phyloP scores from a whole-genome alignment of 148 eudicot species.

The Chenopodium formosanum region DNA sequence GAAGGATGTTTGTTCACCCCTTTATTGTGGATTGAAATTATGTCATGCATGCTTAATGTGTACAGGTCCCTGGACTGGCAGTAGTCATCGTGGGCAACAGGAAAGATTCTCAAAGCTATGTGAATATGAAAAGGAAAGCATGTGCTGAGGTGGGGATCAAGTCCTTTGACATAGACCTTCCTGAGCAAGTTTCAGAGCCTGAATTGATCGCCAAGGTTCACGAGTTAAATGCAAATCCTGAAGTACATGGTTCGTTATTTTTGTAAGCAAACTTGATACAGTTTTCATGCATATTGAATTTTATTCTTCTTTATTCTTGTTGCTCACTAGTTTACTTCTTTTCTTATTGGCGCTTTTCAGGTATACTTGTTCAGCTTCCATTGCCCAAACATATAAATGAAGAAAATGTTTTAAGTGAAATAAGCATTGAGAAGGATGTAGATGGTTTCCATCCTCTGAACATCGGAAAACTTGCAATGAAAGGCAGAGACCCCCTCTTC shows the following conservation, averaged over 20 bases:
- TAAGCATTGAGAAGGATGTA: constrained; percentile 89
- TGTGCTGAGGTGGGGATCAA: constrained; percentile 96
- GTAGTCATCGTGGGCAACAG: constrained; percentile 86
- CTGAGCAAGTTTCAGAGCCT: constrained; percentile 68
- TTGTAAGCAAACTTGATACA: constrained; percentile 9
- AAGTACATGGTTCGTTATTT: constrained; percentile 79
- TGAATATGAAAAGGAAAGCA: constrained; percentile 90
- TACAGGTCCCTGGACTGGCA: constrained; percentile 92
- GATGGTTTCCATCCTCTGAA: constrained; percentile 99
- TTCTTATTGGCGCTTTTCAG: constrained; percentile 37
- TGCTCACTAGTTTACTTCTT: not conserved
- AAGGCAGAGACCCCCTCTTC: constrained; percentile 97
- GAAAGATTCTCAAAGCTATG: constrained; percentile 95
- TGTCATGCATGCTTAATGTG: not conserved
- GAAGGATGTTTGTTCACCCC: not conserved
- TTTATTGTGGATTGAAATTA: not conserved
- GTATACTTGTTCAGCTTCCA: constrained; percentile 97
- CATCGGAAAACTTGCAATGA: constrained; percentile 99
- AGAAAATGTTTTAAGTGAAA: constrained; percentile 74
- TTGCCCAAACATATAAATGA: constrained; percentile 95
- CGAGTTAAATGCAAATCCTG: constrained; percentile 78
- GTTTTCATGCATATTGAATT: not conserved
- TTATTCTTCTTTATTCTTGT: not conserved
- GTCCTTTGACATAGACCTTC: constrained; percentile 68
- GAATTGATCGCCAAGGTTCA: constrained; percentile 82